Percentiles rank a stretch among this genome's conserved stretches.
phyloP scores from a whole-genome alignment of 164 flowering plant species.

The Buxus sempervirens region DNA sequence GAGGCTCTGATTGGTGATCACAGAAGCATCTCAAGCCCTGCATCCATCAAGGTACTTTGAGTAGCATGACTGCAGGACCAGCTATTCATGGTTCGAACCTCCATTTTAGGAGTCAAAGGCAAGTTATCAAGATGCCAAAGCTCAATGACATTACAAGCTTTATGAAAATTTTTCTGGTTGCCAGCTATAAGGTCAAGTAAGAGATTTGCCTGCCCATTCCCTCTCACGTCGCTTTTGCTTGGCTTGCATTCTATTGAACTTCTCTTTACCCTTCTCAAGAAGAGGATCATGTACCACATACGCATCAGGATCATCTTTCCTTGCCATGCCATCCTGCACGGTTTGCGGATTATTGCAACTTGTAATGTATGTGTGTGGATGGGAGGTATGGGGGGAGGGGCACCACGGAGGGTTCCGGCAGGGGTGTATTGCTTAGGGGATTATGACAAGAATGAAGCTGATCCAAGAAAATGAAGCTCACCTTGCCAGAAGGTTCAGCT shows the following conservation, averaged over 20 bases:
- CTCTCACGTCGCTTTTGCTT: slow-evolving; percentile 80
- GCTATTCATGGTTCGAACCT: neutral
- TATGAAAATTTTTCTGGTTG: neutral
- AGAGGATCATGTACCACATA: slow-evolving; percentile 90
- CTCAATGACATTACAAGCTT: neutral
- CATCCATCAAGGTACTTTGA: neutral
- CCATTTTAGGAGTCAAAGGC: neutral
- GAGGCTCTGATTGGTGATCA: too few relatives aligned
- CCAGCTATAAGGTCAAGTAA: slow-evolving; percentile 41
- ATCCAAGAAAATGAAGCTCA: slow-evolving; percentile 17
- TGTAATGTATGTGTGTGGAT: too few relatives aligned
- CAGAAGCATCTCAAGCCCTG: too few relatives aligned
- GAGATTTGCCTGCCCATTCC: slow-evolving; percentile 95
- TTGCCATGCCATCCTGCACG: slow-evolving; percentile 76
- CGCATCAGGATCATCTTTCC: slow-evolving; percentile 68
- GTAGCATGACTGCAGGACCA: neutral
- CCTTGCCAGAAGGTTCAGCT: slow-evolving; percentile 56
- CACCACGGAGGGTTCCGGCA: too few relatives aligned
- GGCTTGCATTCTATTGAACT: slow-evolving; percentile 91
- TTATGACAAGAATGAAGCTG: neutral
- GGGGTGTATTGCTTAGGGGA: too few relatives aligned
- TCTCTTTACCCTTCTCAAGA: slow-evolving; percentile 92
- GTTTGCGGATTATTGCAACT: neutral
- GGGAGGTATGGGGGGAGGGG: too few relatives aligned
- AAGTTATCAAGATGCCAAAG: neutral